Evolutionary conservation across 2,329 filamentous ascomycete species (phyloP), one percentile per base, ranked within the genome.

Genomic region (Fusarium temperatum): DNA sequence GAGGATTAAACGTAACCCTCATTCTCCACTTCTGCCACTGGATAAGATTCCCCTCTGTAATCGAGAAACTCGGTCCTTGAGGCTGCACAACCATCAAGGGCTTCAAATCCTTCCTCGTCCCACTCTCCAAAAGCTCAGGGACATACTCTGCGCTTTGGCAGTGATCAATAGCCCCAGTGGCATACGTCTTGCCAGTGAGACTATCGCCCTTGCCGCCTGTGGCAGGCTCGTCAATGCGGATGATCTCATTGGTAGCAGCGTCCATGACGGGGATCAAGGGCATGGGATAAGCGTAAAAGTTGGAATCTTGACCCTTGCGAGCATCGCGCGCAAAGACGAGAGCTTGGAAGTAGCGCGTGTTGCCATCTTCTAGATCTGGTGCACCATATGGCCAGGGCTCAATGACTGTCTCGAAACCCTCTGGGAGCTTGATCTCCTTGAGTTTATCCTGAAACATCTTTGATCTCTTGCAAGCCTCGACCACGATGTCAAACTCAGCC

Each of bases 11-110:
- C 11, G 88, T 88, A 9, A 94, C 88, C 35, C 91, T 84, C 82
- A 94, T 89, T 3, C 87, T 85, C 91, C 91, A 93, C 78, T 92
- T 90, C 78, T 91, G 88, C 89, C 89, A 91, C 55, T 84, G 77
- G 2, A 89, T 77, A 5, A 81, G 74, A 68, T 84, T 84, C 60
- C 84, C 79, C 59, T 83, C 82, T 1, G 63, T 51, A 17, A 92
- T 84, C 6, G 81, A 70, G 62, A 83, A 84, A 26, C 81, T 83
- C 1, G 82, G 81, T 0, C 83, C 82, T 4, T 82, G 76, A 0
- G 83, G 82, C 65, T 84, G 83, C 20, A 79, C 67, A 2, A 84
- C 78, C 11, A 90, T 89, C 74, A 92, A 83, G 1, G 89, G 89
- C 82, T 92, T 92, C 26, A 89, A 76, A 57, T 88, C 87, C 71